phyloP scores from a whole-genome alignment of 441 rosid species.

The Croton setiger region DNA sequence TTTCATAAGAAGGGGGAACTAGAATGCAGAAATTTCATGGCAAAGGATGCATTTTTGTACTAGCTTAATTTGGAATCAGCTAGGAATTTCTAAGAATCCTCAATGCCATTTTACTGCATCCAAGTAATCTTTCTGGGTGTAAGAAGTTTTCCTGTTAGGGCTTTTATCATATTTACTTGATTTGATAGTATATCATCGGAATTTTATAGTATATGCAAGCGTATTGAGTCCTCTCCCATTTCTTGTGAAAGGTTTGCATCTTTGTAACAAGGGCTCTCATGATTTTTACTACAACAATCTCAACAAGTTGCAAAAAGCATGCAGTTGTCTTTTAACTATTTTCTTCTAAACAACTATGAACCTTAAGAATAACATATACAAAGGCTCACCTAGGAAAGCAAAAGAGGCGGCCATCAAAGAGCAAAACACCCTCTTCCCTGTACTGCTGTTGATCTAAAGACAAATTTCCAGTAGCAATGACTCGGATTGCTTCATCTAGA shows the following conservation, averaged over 20 bases:
- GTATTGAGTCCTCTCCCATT: too few relatives aligned
- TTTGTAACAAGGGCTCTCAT: too few relatives aligned
- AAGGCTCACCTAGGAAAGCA: conserved; percentile 78
- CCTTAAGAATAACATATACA: conserved; percentile 2
- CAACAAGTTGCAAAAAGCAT: not conserved
- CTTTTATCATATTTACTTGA: not conserved
- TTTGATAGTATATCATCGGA: not conserved
- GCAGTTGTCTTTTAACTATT: conserved; percentile 3
- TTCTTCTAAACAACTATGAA: not conserved
- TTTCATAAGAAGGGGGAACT: not conserved
- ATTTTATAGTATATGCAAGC: not conserved
- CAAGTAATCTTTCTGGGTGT: not conserved
- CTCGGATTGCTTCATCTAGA: conserved; percentile 53
- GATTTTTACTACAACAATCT: too few relatives aligned
- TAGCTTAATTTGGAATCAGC: not conserved
- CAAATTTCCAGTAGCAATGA: conserved; percentile 34
- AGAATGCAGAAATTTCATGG: too few relatives aligned
- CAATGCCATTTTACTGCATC: not conserved
- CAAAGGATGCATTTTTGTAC: not conserved
- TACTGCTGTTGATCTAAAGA: conserved; percentile 23
- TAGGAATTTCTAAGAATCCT: not conserved
- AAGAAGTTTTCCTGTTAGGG: not conserved
- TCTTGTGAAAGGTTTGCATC: too few relatives aligned
- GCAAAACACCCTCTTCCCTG: conserved; percentile 45
- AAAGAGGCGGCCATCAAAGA: conserved; percentile 58